These are phyloP conservation scores for Sporobolomyces phaffii DNA, from an alignment of 768 basidiomycete genomes.

Conservation along the genomic window DNA sequence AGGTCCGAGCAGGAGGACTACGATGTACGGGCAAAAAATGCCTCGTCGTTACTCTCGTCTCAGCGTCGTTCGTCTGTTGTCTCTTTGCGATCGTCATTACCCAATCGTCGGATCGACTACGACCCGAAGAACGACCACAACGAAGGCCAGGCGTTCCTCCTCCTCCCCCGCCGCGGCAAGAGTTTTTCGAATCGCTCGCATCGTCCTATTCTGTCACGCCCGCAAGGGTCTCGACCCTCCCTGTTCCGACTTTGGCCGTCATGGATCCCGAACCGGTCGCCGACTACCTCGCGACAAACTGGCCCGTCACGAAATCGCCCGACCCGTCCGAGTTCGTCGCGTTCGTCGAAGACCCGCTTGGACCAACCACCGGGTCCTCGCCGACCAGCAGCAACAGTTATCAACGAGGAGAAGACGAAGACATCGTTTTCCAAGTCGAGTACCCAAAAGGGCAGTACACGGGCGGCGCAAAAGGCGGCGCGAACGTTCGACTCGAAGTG, in stretches of 20 bases:
- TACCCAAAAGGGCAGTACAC: constrained; percentile 17
- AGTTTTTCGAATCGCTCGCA: constrained; percentile 22
- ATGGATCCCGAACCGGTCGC: background rate
- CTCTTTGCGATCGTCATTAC: too few relatives aligned
- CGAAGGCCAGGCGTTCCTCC: too few relatives aligned
- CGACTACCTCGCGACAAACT: background rate
- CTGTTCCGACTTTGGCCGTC: constrained; percentile 5
- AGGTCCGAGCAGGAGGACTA: too few relatives aligned
- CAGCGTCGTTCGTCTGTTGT: too few relatives aligned
- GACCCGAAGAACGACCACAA: background rate
- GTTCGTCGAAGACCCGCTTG: constrained; percentile 19
- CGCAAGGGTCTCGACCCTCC: background rate
- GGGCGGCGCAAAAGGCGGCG: background rate
- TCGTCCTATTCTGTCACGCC: constrained; percentile 11
- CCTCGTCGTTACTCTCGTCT: too few relatives aligned
- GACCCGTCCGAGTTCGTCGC: background rate
- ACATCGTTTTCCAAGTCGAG: constrained; percentile 3
- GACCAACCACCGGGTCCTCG: background rate
- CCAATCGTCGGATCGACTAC: background rate
- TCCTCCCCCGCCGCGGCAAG: background rate
- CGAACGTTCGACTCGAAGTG: background rate
- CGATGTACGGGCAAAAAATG: too few relatives aligned
- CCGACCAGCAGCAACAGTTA: too few relatives aligned
- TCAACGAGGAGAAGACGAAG: background rate
- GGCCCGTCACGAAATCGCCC: background rate